Base-by-base conservation (phyloP, 2,329 filamentous ascomycete genomes). In the Pestalotiopsis sp. region DNA sequence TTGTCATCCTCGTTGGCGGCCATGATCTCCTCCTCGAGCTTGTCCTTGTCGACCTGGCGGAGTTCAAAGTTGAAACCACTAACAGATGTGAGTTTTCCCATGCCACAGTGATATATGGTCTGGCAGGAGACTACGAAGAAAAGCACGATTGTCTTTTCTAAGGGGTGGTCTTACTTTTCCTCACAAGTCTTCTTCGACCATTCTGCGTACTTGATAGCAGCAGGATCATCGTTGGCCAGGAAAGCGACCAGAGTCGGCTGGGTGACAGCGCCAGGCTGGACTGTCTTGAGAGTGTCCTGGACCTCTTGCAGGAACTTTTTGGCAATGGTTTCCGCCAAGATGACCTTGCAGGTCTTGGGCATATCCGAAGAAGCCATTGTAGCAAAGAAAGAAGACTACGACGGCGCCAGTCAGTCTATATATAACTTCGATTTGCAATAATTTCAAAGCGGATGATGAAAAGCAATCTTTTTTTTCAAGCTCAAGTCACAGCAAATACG, bases 161-260 rank as follows among this genome's bases (percentile, higher is more conserved):
- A 13, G 39, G 62, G 31, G n/a, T n/a, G n/a, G 17, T 82, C 92
- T 91, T 86, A 98, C 95, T 98, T 97, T 80, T 98, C 95, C 81
- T 91, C 88, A 81, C 94, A 97, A 3, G 96, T 98, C 87, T 97
- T 98, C 81, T 94, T 93, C 56, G 95, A 98, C 93, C 94, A 98
- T 81, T 98, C 93, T 67, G 96, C 96, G 79, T 99, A 98, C 84
- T 97, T 94, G 75, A 93, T 86, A 39, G 95, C 95, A 52, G 94
- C 93, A 38, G 95, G 94, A 82, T 99, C 96, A 73, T 88, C 88
- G 81, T 97, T 98, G 73, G 95, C 94, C 68, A 99, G 86, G 82
- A 98, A 97, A 69, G 95, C 96, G 59, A 95, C 93, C 66, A 99
- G 87, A 70, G 92, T 91, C 41, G 96, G 95, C 78, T 90, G 84